phyloP scores from a whole-genome alignment of 1,284 basidiomycete species.

The Wallemia ichthyophaga region DNA sequence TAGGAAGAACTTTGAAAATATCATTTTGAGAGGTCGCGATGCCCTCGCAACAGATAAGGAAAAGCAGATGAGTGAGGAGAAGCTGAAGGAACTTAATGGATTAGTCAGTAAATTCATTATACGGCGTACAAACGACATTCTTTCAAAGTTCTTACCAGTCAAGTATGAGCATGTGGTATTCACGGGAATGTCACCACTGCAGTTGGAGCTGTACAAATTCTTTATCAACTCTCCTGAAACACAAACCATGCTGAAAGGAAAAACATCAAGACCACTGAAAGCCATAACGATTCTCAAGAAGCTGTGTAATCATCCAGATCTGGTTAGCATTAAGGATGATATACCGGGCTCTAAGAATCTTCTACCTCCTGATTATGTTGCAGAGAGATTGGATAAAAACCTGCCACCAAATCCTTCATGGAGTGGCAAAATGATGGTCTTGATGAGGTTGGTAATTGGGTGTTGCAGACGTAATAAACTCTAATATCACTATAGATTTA shows the following conservation, averaged over 20 bases:
- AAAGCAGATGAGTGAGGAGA: conserved; percentile 57
- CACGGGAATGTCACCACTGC: conserved; percentile 63
- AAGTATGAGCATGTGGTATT: conserved; percentile 99
- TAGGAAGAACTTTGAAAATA: conserved; percentile 82
- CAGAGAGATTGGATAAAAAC: conserved; percentile 12
- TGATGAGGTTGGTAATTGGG: conserved; percentile 36
- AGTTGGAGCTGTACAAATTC: conserved; percentile 59
- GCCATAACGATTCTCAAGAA: conserved; percentile 94
- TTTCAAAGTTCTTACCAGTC: conserved; percentile 96
- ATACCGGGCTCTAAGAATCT: conserved; percentile 53
- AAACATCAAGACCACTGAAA: conserved; percentile 80
- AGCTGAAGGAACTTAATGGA: conserved; percentile 70
- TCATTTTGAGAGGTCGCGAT: conserved; percentile 77
- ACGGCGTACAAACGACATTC: conserved; percentile 75
- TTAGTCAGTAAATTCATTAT: conserved; percentile 93
- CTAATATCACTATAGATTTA: conserved; percentile 27
- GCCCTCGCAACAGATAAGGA: conserved; percentile 57
- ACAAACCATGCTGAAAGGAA: conserved; percentile 61
- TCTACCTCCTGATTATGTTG: conserved; percentile 54
- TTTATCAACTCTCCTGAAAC: conserved; percentile 91
- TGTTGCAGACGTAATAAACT: neutral
- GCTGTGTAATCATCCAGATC: conserved; percentile 85
- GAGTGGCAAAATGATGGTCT: conserved; percentile 75
- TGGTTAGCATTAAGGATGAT: conserved; percentile 63
- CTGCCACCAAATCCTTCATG: conserved; percentile 18